A percentile compares a stretch with the other conserved stretches of the same genome.
These are phyloP conservation scores for Hypoxylon fuscum DNA, from an alignment of 495 filamentous ascomycete species.

Conservation along the genomic window DNA sequence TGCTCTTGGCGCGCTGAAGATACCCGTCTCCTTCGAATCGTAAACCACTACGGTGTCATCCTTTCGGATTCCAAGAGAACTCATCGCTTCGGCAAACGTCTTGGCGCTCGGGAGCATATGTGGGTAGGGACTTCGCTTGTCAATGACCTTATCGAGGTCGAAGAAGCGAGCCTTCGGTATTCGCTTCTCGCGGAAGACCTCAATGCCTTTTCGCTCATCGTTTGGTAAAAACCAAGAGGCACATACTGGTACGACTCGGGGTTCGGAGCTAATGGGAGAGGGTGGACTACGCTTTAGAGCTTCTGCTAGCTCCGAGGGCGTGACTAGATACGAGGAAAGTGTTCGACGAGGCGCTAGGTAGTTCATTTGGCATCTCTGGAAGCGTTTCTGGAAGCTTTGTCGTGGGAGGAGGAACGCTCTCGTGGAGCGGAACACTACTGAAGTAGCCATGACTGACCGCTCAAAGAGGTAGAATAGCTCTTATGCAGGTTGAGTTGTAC, in stretches of 20 bases:
- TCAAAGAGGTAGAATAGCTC: conserved; percentile 17
- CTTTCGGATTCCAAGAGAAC: conserved; percentile 79
- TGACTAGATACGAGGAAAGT: conserved; percentile 84
- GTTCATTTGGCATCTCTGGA: conserved; percentile 30
- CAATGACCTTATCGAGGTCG: conserved; percentile 89
- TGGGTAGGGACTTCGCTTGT: conserved; percentile 86
- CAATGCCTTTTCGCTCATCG: conserved; percentile 77
- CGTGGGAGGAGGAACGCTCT: conserved; percentile 48
- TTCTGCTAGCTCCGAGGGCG: conserved; percentile 79
- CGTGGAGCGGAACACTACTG: conserved; percentile 47
- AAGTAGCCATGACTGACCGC: conserved; percentile 48
- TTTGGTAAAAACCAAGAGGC: conserved; percentile 97
- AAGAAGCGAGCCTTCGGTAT: conserved; percentile 96
- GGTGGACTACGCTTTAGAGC: conserved; percentile 81
- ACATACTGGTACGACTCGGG: conserved; percentile 86
- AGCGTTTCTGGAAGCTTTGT: conserved; percentile 28
- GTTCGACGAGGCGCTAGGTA: conserved; percentile 47
- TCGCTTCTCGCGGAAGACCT: conserved; percentile 77
- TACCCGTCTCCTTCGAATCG: conserved; percentile 84
- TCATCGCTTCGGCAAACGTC: conserved; percentile 87
- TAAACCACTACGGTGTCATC: conserved; percentile 95
- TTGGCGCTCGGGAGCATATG: conserved; percentile 92
- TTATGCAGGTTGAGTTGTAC: conserved; percentile 24
- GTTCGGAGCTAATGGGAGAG: conserved; percentile 75
- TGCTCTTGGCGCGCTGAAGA: conserved; percentile 92